phyloP scores from a whole-genome alignment of 768 basidiomycete genomes.

The Lactarius quietus region DNA sequence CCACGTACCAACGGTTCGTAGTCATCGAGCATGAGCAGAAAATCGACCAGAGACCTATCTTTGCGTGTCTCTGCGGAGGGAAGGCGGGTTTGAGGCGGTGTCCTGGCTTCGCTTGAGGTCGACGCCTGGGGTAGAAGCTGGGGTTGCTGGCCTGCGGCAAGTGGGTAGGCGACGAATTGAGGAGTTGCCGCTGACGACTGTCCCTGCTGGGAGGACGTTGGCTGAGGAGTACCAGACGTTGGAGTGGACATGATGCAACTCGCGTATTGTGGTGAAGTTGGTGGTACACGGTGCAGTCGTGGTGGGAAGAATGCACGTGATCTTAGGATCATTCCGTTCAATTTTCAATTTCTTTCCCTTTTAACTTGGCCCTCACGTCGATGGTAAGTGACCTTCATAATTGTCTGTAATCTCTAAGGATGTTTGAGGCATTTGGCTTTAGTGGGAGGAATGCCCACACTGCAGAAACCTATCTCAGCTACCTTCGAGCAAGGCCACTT shows the following conservation, averaged over 20 bases:
- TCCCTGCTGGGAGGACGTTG: conserved; percentile 24
- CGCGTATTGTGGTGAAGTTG: conserved; percentile 5
- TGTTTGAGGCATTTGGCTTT: conserved; percentile 97
- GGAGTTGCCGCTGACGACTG: conserved; percentile 21
- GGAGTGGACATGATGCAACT: conserved; percentile 23
- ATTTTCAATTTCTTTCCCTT: background rate
- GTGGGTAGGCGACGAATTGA: conserved; percentile 26
- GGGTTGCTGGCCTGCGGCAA: conserved; percentile 26
- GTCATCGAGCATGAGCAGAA: conserved; percentile 93
- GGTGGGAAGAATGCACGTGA: conserved; percentile 7
- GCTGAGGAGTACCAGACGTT: conserved; percentile 20
- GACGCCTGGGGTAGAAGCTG: conserved; percentile 26
- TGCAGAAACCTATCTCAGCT: conserved; percentile 90
- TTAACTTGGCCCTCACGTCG: background rate
- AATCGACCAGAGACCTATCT: conserved; percentile 88
- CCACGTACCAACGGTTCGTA: conserved; percentile 85
- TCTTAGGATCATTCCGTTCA: background rate
- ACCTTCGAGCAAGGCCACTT: conserved; percentile 67
- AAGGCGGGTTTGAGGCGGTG: conserved; percentile 54
- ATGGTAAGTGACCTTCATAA: conserved; percentile 31
- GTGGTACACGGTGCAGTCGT: background rate
- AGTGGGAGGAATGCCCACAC: conserved; percentile 59
- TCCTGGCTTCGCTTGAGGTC: conserved; percentile 15
- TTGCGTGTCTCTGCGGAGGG: conserved; percentile 79
- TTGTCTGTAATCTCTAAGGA: conserved; percentile 43